These are phyloP conservation scores for Globisporangium cystogenes DNA, from an alignment of 352 stramenopile genomes.

Conservation along the genomic window DNA sequence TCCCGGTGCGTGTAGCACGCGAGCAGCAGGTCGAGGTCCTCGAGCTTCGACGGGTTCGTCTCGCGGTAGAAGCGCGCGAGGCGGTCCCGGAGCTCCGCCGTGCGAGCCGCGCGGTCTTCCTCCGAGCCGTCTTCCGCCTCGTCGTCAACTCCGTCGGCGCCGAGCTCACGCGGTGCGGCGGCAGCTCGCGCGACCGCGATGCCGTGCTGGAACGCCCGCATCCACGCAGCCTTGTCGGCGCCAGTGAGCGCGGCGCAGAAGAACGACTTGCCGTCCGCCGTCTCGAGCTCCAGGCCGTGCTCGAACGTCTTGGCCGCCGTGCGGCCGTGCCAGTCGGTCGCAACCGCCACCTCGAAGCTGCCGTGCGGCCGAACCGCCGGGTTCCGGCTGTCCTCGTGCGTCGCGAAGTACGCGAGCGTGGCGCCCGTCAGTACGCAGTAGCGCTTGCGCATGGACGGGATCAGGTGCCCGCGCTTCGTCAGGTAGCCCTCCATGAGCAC, in stretches of 20 bases:
- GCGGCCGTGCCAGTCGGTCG: constrained; percentile 68
- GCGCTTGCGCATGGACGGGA: constrained; percentile 71
- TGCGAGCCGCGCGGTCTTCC: constrained; percentile 11
- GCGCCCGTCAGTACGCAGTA: constrained; percentile 62
- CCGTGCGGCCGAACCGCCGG: constrained; percentile 17
- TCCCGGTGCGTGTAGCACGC: constrained; percentile 40
- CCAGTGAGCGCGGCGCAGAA: constrained; percentile 54
- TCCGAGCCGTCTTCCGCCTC: constrained; percentile 4
- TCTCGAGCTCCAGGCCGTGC: constrained; percentile 67
- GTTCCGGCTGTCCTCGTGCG: constrained; percentile 61
- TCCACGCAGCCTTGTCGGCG: constrained; percentile 57
- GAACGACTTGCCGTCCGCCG: constrained; percentile 56
- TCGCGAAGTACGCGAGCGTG: constrained; percentile 57
- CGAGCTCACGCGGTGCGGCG: too few species aligned
- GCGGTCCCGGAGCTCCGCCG: constrained; percentile 26
- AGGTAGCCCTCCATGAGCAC: constrained; percentile 76
- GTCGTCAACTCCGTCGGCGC: not conserved
- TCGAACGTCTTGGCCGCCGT: constrained; percentile 45
- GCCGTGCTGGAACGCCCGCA: constrained; percentile 48
- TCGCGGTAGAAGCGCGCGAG: constrained; percentile 49
- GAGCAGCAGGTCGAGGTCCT: constrained; percentile 40
- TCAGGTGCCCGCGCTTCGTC: constrained; percentile 61
- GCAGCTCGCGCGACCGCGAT: constrained; percentile 28
- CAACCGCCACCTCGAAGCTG: constrained; percentile 42
- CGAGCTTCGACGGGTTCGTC: constrained; percentile 43